Base-by-base conservation (phyloP, 495 filamentous ascomycete genomes). In the Staphylotrichum tortipilum region DNA sequence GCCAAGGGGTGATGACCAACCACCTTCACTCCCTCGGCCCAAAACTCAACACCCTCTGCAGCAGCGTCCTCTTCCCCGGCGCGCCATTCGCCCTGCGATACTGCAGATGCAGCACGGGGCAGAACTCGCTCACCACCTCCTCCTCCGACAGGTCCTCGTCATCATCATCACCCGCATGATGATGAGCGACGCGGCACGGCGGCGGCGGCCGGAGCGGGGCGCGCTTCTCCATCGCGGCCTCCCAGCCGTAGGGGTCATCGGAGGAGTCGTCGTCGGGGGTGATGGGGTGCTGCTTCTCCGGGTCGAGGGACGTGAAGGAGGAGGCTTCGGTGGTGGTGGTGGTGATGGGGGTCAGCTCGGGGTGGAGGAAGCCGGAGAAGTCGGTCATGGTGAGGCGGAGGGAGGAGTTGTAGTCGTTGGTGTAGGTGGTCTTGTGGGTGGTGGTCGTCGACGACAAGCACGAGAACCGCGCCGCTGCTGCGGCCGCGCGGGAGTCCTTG, bases 161-260 rank as follows among this genome's bases (percentile, higher is more conserved):
- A n/a, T n/a, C n/a, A n/a, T n/a, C n/a, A n/a, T n/a, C n/a, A n/a
- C n/a, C n/a, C n/a, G n/a, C n/a, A n/a, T n/a, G n/a, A n/a, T n/a
- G n/a, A n/a, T n/a, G n/a, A n/a, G n/a, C n/a, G n/a, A n/a, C n/a
- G n/a, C n/a, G n/a, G n/a, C n/a, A n/a, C n/a, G n/a, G n/a, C n/a
- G n/a, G n/a, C n/a, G n/a, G n/a, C n/a, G n/a, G n/a, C n/a, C n/a
- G 35, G 33, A 17, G 21, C 12, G 15, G 15, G 26, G 47, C n/a
- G 38, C 46, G 53, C 40, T 50, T 57, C 38, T 57, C 57, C 6
- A 71, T 59, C 57, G 70, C 70, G 11, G 66, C 69, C 41, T 75
- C 71, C 72, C 72, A 75, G n/a, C 72, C 72, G 30, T 75, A 75
- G 7, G 60, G 52, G 49, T 75, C 72, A n/a, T n/a, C n/a, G n/a